A percentile compares a stretch with the other conserved stretches of the same genome.
Conservation (phyloP, 768 basidiomycete species). For the Rhodotorula graminis region DNA sequence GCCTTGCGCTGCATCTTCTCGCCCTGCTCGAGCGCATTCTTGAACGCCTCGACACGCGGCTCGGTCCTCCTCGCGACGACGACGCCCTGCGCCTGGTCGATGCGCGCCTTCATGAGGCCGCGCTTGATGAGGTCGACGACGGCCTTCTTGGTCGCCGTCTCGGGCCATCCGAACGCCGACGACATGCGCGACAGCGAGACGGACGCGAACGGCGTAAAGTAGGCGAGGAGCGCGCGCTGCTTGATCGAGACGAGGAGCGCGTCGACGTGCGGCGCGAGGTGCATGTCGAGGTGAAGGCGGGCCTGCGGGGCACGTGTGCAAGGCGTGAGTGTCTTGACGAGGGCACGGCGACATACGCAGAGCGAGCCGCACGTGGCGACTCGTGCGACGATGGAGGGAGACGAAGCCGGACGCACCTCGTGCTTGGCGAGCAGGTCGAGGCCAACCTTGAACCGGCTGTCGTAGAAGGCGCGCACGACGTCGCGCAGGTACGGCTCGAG, state of each 20-base stretch:
- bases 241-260: slow-evolving; percentile 66
- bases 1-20: slow-evolving; percentile 67
- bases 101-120: slow-evolving; percentile 59
- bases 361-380: too few relatives aligned
- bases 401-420: slow-evolving; percentile 55
- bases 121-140: slow-evolving; percentile 72
- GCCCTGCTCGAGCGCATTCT: slow-evolving; percentile 67
- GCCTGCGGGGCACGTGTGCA: slow-evolving; percentile 12
- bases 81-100: slow-evolving; percentile 16
- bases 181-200: slow-evolving; percentile 82
- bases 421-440: slow-evolving; percentile 67
- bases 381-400: background rate
- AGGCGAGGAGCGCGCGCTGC: slow-evolving; percentile 72
- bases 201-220: slow-evolving; percentile 83
- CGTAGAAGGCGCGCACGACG: slow-evolving; percentile 76
- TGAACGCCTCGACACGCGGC: slow-evolving; percentile 67
- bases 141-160: slow-evolving; percentile 65
- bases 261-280: slow-evolving; percentile 64
- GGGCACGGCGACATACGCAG: too few relatives aligned
- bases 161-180: slow-evolving; percentile 72
- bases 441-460: slow-evolving; percentile 76
- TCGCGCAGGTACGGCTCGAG: slow-evolving; percentile 82
- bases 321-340: background rate
- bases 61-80: slow-evolving; percentile 17
- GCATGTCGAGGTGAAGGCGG: slow-evolving; percentile 57